Evolutionary conservation across 2,329 filamentous ascomycete species (phyloP), one percentile per base, ranked within the genome.

Genomic region (Pseudonectria foliicola): DNA sequence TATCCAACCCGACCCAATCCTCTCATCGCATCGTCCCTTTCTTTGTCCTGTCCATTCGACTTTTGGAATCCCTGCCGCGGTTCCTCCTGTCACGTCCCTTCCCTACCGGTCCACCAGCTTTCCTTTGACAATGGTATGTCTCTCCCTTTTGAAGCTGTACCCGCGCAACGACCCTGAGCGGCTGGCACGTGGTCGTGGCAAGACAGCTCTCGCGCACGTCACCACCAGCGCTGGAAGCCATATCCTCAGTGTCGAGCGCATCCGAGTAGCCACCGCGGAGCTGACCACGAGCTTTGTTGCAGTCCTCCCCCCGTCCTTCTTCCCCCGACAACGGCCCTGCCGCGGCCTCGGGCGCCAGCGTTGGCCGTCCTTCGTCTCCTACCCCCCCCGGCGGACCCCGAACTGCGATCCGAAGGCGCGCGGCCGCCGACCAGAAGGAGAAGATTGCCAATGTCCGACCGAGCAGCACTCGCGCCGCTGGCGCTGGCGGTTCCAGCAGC

Each of bases 391-490:
- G 92, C 48, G 92, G 92, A 53, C 88, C 92, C 56, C 88, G 92
- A 62, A 94, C 90, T 50, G 90, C 88, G 43, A 93, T 98, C 68
- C 82, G 92, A 64, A 82, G 92, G 63, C 87, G 92, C 61, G 90
- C 92, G 28, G 92, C 92, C 21, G 90, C 90, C 54, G 92, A 96
- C 63, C 85, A 95, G 70, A 95, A 95, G 67, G 92, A 96, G 68
- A 92, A 93, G 68, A 79, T 90, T 53, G 89, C 90, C 57, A 98
- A 94, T 82, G 84, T 79, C 48, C 77, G 92, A 52, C 92, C 92
- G 33, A 85, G 82, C 62, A 94, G 85, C 70, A 98, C 92, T 49
- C 79, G 92, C 55, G 81, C 90, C 26, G 92, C 92, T 24, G 92
- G 92, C 52, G 92, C 92, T 13, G 92, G 92, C 50, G 92, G 92